Evolutionary conservation across 2,329 filamentous ascomycete species (phyloP), one percentile per base, ranked within the genome.

Genomic region (Xylariaceae sp.): DNA sequence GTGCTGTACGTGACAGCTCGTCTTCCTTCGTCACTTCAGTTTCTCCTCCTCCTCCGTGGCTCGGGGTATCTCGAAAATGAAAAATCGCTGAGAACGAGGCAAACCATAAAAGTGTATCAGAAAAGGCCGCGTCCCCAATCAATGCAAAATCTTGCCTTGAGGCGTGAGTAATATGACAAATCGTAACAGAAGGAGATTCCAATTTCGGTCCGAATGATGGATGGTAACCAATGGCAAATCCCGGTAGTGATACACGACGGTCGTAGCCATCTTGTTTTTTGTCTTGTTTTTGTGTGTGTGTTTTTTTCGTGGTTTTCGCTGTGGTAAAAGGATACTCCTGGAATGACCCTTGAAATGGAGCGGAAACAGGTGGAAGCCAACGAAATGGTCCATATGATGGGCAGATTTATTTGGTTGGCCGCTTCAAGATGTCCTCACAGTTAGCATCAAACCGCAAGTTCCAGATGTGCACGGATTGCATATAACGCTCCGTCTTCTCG

Each of bases 371-470:
- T 56, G 39, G 39, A 56, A 47, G 62, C 51, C 59, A 58, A 60
- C 45, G 55, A 37, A 54, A 37, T 6, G 30, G 58, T 51, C 56
- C 44, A 49, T 57, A 52, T 35, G 34, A 53, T 15, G 51, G 51
- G 30, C 45, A 45, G 39, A 57, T 71, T 71, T 82, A 87, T 69
- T 78, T 74, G 66, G 79, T 80, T 47, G 85, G 85, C 69, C 81
- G 79, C 66, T 77, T 77, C 61, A 97, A 80, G 67, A 97, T 93
- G 34, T 93, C 89, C 70, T 96, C 90, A 77, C 92, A 96, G 80
- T 97, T 97, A 74, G 90, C 90, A 71, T 97, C 92, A 75, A 97
- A 99, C 51, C 93, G 88, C 76, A 95, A 85, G 74, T 89, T 92
- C 90, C 93, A 99, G 41, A 92, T 81, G 53, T 90, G 85, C 71